Evolutionary conservation across 208 protist genomes (phyloP).

Genomic region (Wallacemonas sp.): DNA sequence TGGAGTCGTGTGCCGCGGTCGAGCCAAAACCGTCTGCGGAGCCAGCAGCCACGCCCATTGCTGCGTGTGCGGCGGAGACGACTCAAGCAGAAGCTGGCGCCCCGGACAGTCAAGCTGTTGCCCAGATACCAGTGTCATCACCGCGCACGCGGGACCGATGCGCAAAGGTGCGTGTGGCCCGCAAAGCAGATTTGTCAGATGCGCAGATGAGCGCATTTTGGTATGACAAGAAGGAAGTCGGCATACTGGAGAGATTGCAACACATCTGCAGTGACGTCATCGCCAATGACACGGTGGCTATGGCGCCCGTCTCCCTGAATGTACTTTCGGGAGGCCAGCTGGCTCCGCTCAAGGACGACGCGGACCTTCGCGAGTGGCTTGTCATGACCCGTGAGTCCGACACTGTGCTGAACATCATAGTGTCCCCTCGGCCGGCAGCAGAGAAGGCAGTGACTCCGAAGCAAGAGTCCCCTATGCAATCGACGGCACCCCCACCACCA

Average conservation of each 20-base stretch:
- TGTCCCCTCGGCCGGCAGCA: not conserved
- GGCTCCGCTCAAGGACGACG: slow-evolving; percentile 23
- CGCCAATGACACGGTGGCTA: not conserved
- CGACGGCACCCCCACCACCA: not conserved
- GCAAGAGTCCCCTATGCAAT: not conserved
- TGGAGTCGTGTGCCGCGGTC: no score
- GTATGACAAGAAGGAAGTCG: slow-evolving; percentile 30
- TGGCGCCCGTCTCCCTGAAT: not conserved
- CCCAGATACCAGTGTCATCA: not conserved
- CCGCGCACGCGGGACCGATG: not conserved
- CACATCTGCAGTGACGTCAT: slow-evolving; percentile 11
- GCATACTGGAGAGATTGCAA: slow-evolving; percentile 28
- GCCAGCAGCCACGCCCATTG: no score
- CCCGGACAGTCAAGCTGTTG: not conserved
- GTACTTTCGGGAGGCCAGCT: slow-evolving; percentile 31
- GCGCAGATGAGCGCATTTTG: slow-evolving; percentile 22
- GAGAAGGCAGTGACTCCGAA: no score
- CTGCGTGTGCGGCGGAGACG: not conserved
- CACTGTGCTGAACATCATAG: slow-evolving; percentile 7
- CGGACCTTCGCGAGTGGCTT: slow-evolving; percentile 42
- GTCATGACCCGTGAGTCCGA: slow-evolving; percentile 39
- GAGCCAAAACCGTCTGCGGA: no score
- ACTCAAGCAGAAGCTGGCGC: not conserved
- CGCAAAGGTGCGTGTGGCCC: not conserved
- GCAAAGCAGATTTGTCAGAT: not conserved